A percentile compares a stretch with the other conserved stretches of the same genome.
Evolutionary conservation across 306 rosid species (phyloP).

Genomic region (Corylus heterophylla): DNA sequence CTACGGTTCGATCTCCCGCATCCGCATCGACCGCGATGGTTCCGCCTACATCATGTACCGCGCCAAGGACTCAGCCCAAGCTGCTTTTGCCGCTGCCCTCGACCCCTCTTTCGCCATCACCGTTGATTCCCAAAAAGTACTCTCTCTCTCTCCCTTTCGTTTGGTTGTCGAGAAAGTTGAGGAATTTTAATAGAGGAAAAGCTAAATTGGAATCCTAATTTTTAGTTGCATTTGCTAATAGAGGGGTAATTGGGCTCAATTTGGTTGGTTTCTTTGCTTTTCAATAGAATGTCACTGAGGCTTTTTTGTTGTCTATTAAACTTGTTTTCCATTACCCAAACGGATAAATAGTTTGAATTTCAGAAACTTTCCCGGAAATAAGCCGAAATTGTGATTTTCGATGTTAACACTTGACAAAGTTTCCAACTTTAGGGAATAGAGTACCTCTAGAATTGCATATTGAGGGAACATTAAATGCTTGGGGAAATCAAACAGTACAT

Average conservation of each 20-base stretch:
- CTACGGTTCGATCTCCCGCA: slow-evolving; percentile 86
- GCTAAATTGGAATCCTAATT: not conserved
- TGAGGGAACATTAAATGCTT: not conserved
- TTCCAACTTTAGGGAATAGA: not conserved
- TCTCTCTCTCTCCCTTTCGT: not conserved
- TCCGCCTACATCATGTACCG: slow-evolving; percentile 71
- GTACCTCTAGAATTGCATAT: not conserved
- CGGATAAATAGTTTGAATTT: not conserved
- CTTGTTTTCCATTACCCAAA: not conserved
- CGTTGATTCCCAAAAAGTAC: slow-evolving; percentile 65
- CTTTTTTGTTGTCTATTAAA: not conserved
- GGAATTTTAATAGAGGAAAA: not conserved
- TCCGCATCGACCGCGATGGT: slow-evolving; percentile 83
- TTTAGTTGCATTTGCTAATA: not conserved
- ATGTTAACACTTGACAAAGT: slow-evolving; percentile 10
- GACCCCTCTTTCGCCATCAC: slow-evolving; percentile 77
- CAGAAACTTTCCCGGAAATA: not conserved
- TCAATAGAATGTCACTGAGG: not conserved
- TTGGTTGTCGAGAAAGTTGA: not conserved
- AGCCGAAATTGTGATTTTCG: not conserved
- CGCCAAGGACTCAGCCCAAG: slow-evolving; percentile 67
- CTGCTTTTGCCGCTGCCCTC: slow-evolving; percentile 69
- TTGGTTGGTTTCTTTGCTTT: not conserved
- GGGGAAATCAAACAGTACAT: not conserved
- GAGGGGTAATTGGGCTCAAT: not conserved